Percentiles rank a stretch among this genome's conserved stretches.
These are phyloP conservation scores for Jatropha curcas DNA, from an alignment of 345 rosid species.

Conservation along the genomic window DNA sequence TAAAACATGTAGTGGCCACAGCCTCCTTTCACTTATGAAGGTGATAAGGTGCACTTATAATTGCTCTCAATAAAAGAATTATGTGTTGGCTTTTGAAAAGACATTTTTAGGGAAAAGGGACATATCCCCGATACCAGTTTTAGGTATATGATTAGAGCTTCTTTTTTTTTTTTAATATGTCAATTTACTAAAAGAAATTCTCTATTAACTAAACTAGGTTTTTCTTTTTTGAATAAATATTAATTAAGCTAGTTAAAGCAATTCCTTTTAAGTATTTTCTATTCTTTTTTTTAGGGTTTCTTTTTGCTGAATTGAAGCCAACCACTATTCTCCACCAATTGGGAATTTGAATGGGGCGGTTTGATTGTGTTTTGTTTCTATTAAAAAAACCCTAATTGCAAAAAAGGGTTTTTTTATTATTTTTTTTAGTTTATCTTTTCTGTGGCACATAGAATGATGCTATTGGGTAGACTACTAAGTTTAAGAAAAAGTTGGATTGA, in stretches of 20 bases:
- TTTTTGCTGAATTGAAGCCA: slow-evolving; percentile 11
- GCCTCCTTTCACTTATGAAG: slow-evolving; percentile 2
- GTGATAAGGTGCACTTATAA: slow-evolving; percentile 3
- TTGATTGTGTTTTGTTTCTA: background rate
- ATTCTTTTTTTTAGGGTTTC: slow-evolving; percentile 5
- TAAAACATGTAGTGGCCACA: slow-evolving; percentile 21
- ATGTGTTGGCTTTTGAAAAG: slow-evolving; percentile 20
- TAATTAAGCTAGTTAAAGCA: background rate
- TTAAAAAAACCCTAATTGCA: background rate
- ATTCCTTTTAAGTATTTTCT: background rate
- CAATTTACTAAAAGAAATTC: background rate
- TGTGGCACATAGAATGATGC: slow-evolving; percentile 5
- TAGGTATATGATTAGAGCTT: slow-evolving; percentile 1
- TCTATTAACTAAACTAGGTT: background rate
- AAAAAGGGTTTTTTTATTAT: background rate
- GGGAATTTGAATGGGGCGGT: slow-evolving; percentile 24
- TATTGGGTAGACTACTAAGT: slow-evolving; percentile 12
- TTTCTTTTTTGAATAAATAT: too few relatives aligned
- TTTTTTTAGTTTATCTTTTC: too few relatives aligned
- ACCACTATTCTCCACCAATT: slow-evolving; percentile 24
- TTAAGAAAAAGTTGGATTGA: background rate
- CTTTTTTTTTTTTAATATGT: background rate
- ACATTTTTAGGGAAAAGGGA: slow-evolving; percentile 25
- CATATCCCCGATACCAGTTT: slow-evolving; percentile 17
- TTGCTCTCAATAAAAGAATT: background rate